These are phyloP conservation scores for Cenchrus fungigraminus DNA, from an alignment of 176 grass and related monocot species.

Conservation along the genomic window DNA sequence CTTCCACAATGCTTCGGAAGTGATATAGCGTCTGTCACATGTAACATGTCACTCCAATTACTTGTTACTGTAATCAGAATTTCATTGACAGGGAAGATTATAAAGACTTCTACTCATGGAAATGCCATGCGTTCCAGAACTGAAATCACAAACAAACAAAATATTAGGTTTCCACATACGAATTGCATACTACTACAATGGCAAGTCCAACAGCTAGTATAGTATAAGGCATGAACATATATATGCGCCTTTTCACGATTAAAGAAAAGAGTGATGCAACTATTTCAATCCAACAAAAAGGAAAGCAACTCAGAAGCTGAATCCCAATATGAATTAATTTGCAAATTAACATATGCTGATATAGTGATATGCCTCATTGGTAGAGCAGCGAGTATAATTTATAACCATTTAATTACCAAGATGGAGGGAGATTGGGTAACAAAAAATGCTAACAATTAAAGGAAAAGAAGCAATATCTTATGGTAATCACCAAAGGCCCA, in stretches of 20 bases:
- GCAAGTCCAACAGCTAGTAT: not conserved
- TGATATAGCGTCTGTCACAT: too few relatives aligned
- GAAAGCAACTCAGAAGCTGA: not conserved
- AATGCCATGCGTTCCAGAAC: not conserved
- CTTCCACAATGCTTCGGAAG: too few relatives aligned
- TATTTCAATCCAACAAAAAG: too few relatives aligned
- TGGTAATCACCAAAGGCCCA: not conserved
- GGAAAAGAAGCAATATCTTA: not conserved
- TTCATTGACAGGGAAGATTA: too few relatives aligned
- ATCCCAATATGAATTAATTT: not conserved
- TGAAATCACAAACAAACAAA: not conserved
- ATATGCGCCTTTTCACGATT: not conserved
- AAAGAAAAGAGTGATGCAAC: too few relatives aligned
- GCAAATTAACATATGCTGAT: not conserved
- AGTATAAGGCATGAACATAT: too few relatives aligned
- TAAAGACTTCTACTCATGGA: not conserved
- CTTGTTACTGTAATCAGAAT: too few relatives aligned
- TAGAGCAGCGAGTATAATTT: not conserved
- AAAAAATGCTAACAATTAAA: not conserved
- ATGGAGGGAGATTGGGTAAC: not conserved
- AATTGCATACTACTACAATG: too few relatives aligned
- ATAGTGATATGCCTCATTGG: not conserved
- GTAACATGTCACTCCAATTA: too few relatives aligned
- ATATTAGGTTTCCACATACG: too few relatives aligned
- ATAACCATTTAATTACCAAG: not conserved